Conservation (phyloP, 1,284 basidiomycete genomes). For the Xerocomus nothofagi region DNA sequence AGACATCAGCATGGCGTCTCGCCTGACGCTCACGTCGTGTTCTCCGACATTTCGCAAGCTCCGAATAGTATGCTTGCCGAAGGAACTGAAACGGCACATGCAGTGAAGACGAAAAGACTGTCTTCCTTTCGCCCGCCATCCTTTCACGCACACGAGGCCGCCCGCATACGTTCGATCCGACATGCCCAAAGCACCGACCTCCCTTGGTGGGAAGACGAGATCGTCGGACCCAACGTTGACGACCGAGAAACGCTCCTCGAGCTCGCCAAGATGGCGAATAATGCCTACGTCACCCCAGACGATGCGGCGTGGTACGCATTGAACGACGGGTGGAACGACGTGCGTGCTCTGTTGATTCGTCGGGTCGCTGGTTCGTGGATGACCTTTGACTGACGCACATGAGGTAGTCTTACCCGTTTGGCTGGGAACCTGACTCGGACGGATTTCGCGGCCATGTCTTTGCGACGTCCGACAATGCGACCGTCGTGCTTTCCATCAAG, state of each 20-base stretch:
- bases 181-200: conserved; percentile 48
- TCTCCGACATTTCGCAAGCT: conserved; percentile 49
- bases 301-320: conserved; percentile 80
- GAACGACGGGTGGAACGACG: conserved; percentile 61
- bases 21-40: conserved; percentile 53
- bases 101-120: conserved; percentile 40
- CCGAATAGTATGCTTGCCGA: conserved; percentile 1
- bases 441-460: conserved; percentile 93
- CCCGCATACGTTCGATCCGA: conserved; percentile 50
- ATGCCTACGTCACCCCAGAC: conserved; percentile 75
- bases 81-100: conserved; percentile 34
- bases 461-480: conserved; percentile 79
- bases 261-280: conserved; percentile 93
- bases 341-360: conserved; percentile 38
- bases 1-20: conserved; percentile 68
- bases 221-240: conserved; percentile 70
- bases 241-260: conserved; percentile 75
- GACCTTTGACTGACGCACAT: not conserved
- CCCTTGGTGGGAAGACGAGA: conserved; percentile 63
- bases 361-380: not conserved
- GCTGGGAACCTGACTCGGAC: conserved; percentile 88
- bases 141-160: conserved; percentile 47
- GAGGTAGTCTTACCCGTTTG: conserved; percentile 76
- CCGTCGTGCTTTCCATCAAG: conserved; percentile 90
- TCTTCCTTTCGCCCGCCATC: conserved; percentile 53